Evolutionary conservation across 2,329 filamentous ascomycete genomes (phyloP).

Genomic region (Penicillium hesseltinei): DNA sequence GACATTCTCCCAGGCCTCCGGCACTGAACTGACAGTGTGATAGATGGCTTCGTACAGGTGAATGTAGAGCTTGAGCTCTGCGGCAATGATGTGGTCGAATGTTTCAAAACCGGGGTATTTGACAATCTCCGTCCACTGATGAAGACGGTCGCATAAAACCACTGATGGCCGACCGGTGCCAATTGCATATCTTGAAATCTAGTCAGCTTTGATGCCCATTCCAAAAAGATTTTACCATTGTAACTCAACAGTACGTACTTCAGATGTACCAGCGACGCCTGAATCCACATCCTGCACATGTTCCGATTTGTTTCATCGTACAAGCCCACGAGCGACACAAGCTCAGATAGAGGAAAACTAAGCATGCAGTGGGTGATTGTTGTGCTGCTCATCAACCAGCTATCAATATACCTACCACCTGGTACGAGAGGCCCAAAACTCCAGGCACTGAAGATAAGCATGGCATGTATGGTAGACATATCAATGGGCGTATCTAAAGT

Average conservation of each 20-base stretch:
- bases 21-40: neutral
- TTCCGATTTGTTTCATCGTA: conserved; percentile 5
- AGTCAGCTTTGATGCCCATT: neutral
- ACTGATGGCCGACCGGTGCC: conserved; percentile 10
- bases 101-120: conserved; percentile 7
- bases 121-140: conserved; percentile 2
- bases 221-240: neutral
- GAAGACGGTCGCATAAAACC: conserved; percentile 6
- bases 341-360: conserved; percentile 5
- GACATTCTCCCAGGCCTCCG: conserved; percentile 6
- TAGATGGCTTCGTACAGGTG: conserved; percentile 8
- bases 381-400: conserved; percentile 12
- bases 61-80: conserved; percentile 11
- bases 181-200: neutral
- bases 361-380: conserved; percentile 11
- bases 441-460: conserved; percentile 10
- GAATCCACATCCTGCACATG: conserved; percentile 12
- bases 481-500: conserved; percentile 7
- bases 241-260: neutral
- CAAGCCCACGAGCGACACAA: neutral
- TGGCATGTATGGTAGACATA: conserved; percentile 8
- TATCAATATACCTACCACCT: conserved; percentile 9
- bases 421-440: conserved; percentile 8
- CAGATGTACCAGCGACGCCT: conserved; percentile 9
- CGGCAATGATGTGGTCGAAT: conserved; percentile 5